These are phyloP conservation scores for Corylus avellana DNA, from an alignment of 306 rosid genomes.

Conservation along the genomic window DNA sequence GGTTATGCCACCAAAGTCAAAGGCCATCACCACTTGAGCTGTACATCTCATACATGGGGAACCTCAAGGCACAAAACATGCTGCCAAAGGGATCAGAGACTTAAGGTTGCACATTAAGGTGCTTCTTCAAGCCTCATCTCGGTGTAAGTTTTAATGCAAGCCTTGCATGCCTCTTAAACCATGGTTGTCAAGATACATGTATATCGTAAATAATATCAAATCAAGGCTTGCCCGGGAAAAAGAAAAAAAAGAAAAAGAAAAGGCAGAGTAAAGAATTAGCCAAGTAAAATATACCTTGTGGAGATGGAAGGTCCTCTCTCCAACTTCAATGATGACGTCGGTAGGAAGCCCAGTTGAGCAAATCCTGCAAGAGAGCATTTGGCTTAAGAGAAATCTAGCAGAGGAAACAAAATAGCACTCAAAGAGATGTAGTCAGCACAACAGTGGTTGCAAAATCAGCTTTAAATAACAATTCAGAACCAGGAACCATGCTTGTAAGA, in stretches of 20 bases:
- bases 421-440: background rate
- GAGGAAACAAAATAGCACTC: background rate
- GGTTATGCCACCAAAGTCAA: too few species aligned
- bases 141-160: background rate
- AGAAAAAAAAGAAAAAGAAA: background rate
- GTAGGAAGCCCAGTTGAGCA: slow-evolving; percentile 85
- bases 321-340: slow-evolving; percentile 79
- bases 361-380: slow-evolving; percentile 51
- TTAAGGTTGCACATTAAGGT: background rate
- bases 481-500: background rate
- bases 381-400: slow-evolving; percentile 4
- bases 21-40: too few species aligned
- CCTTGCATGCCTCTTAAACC: slow-evolving; percentile 5
- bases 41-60: background rate
- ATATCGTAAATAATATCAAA: background rate
- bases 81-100: background rate
- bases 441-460: background rate
- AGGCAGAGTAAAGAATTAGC: slow-evolving; percentile 3
- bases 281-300: slow-evolving; percentile 66
- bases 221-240: background rate
- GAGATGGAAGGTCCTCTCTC: slow-evolving; percentile 73
- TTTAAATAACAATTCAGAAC: background rate
- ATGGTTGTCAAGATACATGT: slow-evolving; percentile 1
- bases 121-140: background rate
- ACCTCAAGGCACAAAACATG: background rate